Conservation (phyloP, 306 rosid species). For the Adenanthera pavonina region DNA sequence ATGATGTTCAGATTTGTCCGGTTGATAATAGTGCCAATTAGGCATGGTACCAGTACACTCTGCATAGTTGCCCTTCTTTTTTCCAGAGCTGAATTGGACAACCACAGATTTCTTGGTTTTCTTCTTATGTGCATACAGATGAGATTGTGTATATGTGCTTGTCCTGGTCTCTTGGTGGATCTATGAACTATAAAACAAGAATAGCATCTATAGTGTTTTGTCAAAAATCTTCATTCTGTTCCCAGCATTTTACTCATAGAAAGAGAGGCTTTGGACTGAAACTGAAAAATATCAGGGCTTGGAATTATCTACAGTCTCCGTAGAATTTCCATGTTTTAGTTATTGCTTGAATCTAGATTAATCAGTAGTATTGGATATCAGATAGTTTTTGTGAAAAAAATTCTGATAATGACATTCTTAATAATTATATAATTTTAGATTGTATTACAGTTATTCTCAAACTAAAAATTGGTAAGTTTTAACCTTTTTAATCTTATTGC, state of each 20-base stretch:
- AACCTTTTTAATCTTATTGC: background rate
- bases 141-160: background rate
- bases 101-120: background rate
- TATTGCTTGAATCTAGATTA: background rate
- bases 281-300: slow-evolving; percentile 23
- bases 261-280: slow-evolving; percentile 28
- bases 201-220: slow-evolving; percentile 2
- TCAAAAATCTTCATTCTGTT: slow-evolving; percentile 15
- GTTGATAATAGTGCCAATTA: background rate
- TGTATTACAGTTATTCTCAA: slow-evolving; percentile 3
- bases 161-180: background rate
- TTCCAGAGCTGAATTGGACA: background rate
- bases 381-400: background rate
- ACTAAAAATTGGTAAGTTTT: background rate
- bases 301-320: slow-evolving; percentile 25
- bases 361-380: no score
- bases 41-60: background rate
- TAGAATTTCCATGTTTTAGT: slow-evolving; percentile 18
- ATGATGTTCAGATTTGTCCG: background rate
- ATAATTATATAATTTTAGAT: slow-evolving; percentile 19
- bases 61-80: background rate
- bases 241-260: background rate
- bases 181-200: background rate
- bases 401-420: slow-evolving; percentile 20
- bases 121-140: background rate